Evolutionary conservation across 139 green algal genomes (phyloP).

Genomic region (Nannochloris sp.): DNA sequence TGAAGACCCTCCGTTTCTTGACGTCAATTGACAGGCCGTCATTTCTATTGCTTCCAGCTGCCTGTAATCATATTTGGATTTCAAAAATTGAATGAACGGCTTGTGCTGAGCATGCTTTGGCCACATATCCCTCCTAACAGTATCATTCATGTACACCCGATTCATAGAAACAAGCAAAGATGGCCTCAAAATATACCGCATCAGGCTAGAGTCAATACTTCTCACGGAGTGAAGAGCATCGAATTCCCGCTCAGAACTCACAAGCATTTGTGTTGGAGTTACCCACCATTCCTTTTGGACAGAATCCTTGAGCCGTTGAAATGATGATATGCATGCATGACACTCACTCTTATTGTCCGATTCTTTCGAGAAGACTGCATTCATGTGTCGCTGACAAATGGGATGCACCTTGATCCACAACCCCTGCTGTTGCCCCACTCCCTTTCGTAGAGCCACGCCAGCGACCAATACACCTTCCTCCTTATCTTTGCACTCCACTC

Average conservation of each 20-base stretch:
- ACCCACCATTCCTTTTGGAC: slow-evolving; percentile 26
- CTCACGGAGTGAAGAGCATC: slow-evolving; percentile 34
- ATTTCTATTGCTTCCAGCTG: slow-evolving; percentile 61
- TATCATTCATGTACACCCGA: slow-evolving; percentile 16
- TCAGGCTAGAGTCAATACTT: slow-evolving; percentile 10
- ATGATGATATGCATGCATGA: slow-evolving; percentile 5
- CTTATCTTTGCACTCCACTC: background rate
- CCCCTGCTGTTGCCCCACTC: background rate
- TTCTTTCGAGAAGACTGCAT: too few species aligned
- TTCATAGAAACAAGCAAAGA: slow-evolving; percentile 20
- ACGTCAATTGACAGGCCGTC: slow-evolving; percentile 34
- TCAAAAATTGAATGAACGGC: slow-evolving; percentile 37
- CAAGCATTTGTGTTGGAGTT: slow-evolving; percentile 8
- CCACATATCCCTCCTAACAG: slow-evolving; percentile 28
- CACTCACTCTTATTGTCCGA: background rate
- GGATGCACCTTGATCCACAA: slow-evolving; percentile 2
- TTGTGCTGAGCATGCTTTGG: slow-evolving; percentile 24
- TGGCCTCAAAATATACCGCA: slow-evolving; percentile 43
- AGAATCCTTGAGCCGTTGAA: slow-evolving; percentile 8
- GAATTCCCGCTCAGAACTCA: slow-evolving; percentile 41
- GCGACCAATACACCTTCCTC: background rate
- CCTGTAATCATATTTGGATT: slow-evolving; percentile 43
- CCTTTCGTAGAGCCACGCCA: slow-evolving; percentile 2
- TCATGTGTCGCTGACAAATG: background rate
- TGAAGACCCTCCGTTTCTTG: background rate